These are phyloP conservation scores for Trametes sanguinea DNA, from an alignment of 768 basidiomycete genomes.

Conservation along the genomic window DNA sequence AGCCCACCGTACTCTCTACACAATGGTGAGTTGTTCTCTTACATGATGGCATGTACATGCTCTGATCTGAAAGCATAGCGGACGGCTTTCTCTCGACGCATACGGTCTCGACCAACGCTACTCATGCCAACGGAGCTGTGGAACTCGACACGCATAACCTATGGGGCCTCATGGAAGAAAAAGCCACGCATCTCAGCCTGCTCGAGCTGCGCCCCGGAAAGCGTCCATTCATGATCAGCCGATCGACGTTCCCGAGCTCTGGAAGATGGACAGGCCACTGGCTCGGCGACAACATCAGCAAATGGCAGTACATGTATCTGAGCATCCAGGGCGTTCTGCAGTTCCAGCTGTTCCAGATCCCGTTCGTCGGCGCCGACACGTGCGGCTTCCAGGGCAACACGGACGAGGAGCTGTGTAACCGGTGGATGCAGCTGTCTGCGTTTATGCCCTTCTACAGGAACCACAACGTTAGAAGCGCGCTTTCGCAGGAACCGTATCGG, in stretches of 20 bases:
- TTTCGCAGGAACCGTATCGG: slow-evolving; percentile 78
- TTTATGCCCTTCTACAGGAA: slow-evolving; percentile 85
- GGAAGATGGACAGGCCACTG: slow-evolving; percentile 76
- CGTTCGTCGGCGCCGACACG: slow-evolving; percentile 82
- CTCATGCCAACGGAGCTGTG: slow-evolving; percentile 59
- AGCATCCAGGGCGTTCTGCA: slow-evolving; percentile 77
- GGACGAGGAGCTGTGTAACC: slow-evolving; percentile 78
- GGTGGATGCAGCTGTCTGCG: slow-evolving; percentile 87
- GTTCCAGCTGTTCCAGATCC: slow-evolving; percentile 83
- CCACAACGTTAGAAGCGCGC: slow-evolving; percentile 65
- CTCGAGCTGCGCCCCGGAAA: slow-evolving; percentile 54
- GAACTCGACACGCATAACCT: slow-evolving; percentile 73
- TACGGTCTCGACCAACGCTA: slow-evolving; percentile 71
- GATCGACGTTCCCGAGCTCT: slow-evolving; percentile 67
- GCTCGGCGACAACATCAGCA: slow-evolving; percentile 79
- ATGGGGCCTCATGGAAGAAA: slow-evolving; percentile 73
- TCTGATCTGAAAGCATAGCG: slow-evolving; percentile 25
- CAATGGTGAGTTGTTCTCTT: slow-evolving; percentile 49
- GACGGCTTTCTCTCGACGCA: slow-evolving; percentile 56
- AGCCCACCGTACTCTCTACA: slow-evolving; percentile 69
- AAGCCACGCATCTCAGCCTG: slow-evolving; percentile 62
- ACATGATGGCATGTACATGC: neutral
- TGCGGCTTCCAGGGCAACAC: slow-evolving; percentile 72
- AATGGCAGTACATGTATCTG: slow-evolving; percentile 71
- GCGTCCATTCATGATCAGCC: slow-evolving; percentile 71